Base-by-base conservation (phyloP, 1,284 basidiomycete genomes). In the Schizopora paradoxa region DNA sequence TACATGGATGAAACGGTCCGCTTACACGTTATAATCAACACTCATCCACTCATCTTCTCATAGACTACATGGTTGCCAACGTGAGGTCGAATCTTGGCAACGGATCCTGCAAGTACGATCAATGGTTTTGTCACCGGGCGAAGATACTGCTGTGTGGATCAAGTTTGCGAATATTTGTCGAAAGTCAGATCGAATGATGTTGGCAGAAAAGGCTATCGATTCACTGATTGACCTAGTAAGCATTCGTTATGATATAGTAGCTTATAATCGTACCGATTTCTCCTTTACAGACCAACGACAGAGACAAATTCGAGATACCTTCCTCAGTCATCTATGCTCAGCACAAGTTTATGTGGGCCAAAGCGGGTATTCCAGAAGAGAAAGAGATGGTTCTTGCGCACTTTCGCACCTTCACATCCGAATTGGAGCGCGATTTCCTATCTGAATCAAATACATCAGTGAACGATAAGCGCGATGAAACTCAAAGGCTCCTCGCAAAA, bases 61-160 rank as follows among this genome's bases (percentile, higher is more conserved):
- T 56, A 92, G 91, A 51, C 66, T 99, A 33, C 87, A 92, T 68
- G 96, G 94, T 2, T 98, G 95, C 65, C 94, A 99, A 62, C 90
- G 92, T 13, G 96, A 99, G 56, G 96, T 99, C 14, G 96, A 99
- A 64, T 93, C 97, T 3, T 99, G 96, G 96, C 96, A 99, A 66
- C 83, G 95, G 18, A 92, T 99, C 38, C 70, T 99, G 13, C 95
- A 98, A 69, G 92, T 99, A 31, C 82, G 96, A 49, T 92, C 93
- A 0, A 76, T 99, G 41, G 94, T 99, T 19, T 73, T 98, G 26
- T 90, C 83, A 36, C 96, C 96, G 0, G 89, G 89, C 54, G 93
- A 97, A 57, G 94, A 98, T 59, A 92, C 91, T 42, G 81, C 90
- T 45, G 98, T 97, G 77, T 98, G 95, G 95, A 98, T 92, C 66